Evolutionary conservation across 371 early-diverging fungal genomes (phyloP), one percentile per base, ranked within the genome.

Genomic region (Hamiltosporidium tvaerminnensis): DNA sequence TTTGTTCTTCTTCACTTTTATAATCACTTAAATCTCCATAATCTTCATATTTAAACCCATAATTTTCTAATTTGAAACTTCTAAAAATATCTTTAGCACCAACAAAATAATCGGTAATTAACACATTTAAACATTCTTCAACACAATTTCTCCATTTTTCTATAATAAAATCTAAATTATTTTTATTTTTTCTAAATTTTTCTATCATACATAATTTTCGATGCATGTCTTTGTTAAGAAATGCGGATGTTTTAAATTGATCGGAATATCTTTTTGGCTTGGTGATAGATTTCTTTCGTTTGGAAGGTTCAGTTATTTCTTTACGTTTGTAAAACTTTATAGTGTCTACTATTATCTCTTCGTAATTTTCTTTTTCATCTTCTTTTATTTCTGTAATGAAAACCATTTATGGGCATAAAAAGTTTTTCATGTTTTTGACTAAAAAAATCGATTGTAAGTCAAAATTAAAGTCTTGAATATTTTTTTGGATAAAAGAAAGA

Each of bases 191-290:
- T 55, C 53, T 64, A 39, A 68, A 68, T 35, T 63, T 16, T 39
- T 54, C 53, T 16, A 71, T 65, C 61, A 71, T 71, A 32, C 53
- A 61, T 23, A 71, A 56, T 60, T 71, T 71, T 53, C 68, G 54
- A 38, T 55, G 47, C 30, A 59, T 50, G 41, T 71, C 69, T 37
- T 71, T 72, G 23, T 63, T 53, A 47, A 32, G 41, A 53, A 58
- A 68, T n/a, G 62, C 4, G 9, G 61, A 53, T 36, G 64, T 59
- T 55, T 68, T 71, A 35, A 71, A 70, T 37, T 60, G 64, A 54
- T 71, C 72, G 0, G 68, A 68, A 55, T 71, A 71, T 57, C 69
- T 59, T 55, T 57, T 63, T n/a, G n/a, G n/a, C n/a, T n/a, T n/a
- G n/a, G n/a, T n/a, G n/a, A n/a, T n/a, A n/a, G n/a, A n/a, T 33